Evolutionary conservation across 208 protist species (phyloP), one percentile per base, ranked within the genome.

Genomic region (Wallacemonas collosoma): DNA sequence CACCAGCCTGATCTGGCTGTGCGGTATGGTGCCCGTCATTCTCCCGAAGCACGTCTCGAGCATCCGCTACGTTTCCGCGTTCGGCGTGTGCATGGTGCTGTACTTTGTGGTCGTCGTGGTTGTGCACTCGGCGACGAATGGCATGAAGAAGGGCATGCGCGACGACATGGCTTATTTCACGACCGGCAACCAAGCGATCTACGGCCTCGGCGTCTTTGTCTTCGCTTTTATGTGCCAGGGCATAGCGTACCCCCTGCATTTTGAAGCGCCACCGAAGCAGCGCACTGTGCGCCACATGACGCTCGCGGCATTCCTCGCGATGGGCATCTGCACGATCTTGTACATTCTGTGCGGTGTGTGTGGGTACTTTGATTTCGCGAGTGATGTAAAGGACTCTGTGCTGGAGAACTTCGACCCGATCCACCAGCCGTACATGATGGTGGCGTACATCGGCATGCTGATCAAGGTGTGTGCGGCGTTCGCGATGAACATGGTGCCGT

Each of bases 331-430:
- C 73, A 83, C 75, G 43, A 17, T 89, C 5, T 58, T 95, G 26
- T 95, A 95, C 76, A 80, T 82, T 57, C 17, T 91, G 5, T 73
- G 72, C 14, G 89, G 89, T 40, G 15, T 92, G n/a, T 92, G 92
- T 56, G 87, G 85, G 17, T 93, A 93, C 80, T 85, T 93, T 60
- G 85, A 94, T 58, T 96, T 96, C 81, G 87, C 47, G 48, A 71
- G 65, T 8, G 57, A 62, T 1, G 73, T 79, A 15, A 26, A 75
- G 71, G 82, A 82, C 17, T 86, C 81, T 12, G 73, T 87, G 3
- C 71, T 91, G 9, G 47, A 79, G 38, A 89, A 86, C 76, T 91
- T 80, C 54, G 80, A 91, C 61, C 89, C 86, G 3, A 55, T 88
- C 44, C 61, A 78, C 26, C 70, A 89, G 57, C 57, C n/a, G n/a